Evolutionary conservation across 2,329 filamentous ascomycete species (phyloP), one percentile per base, ranked within the genome.

Genomic region (Aspergillus vadensis): DNA sequence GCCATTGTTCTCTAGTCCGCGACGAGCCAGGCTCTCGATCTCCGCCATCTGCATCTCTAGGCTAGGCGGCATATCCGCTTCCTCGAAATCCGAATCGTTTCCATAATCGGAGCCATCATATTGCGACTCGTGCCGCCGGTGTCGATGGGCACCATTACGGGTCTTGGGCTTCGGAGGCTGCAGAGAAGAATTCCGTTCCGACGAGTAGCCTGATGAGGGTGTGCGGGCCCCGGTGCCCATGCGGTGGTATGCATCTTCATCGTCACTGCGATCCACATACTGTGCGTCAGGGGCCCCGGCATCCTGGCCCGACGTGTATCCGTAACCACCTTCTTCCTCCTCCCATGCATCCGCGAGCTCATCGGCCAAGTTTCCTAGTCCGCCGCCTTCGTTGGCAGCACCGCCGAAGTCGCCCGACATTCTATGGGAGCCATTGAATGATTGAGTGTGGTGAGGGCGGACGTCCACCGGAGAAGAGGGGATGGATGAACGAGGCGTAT

Each of bases 271-370:
- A 23, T 72, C 68, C 57, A 69, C 58, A 39, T 68, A 68, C n/a
- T 76, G 70, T 55, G 67, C 65, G 41, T 74, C 71, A 25, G 65
- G 64, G 9, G 65, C 67, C n/a, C 61, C 59, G 8, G 61, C 57
- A 36, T 77, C 75, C 67, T 76, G 72, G 8, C 74, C 75, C 1
- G 76, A 77, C 7, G 69, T 69, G 60, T 78, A 77, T 51, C 74
- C 77, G 55, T 82, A 81, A 23, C 77, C 79, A 15, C 76, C 78
- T 50, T 82, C 82, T 27, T 83, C 83, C 39, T 80, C 74, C 21
- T 83, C 83, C 79, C 82, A 85, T n/a, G 82, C 82, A 66, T 86
- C 83, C 25, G 83, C 86, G 23, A 88, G 74, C 69, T 88, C 86
- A 69, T 89, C 86, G 27, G 86, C 86, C 54, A 89, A 72, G 64